phyloP scores from a whole-genome alignment of 441 rosid genomes.

The Adansonia rubrostipa region DNA sequence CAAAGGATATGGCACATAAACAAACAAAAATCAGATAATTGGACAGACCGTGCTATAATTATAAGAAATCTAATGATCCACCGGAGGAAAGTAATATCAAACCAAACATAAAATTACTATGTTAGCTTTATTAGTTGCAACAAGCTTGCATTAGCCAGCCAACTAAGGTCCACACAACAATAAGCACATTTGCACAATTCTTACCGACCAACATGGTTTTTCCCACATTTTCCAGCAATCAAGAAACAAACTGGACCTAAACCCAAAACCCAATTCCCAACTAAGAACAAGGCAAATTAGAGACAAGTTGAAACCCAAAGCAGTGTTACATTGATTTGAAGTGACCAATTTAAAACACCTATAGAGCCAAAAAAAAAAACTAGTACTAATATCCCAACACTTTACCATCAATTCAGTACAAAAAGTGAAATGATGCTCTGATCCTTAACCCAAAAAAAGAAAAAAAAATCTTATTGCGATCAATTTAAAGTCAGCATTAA shows the following conservation, averaged over 20 bases:
- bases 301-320: not conserved
- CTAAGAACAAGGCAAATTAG: constrained; percentile 1
- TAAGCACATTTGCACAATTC: not conserved
- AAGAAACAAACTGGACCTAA: constrained; percentile 15
- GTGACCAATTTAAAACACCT: not conserved
- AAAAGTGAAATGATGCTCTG: not conserved
- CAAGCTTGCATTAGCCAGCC: not conserved
- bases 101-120: not conserved
- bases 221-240: constrained; percentile 20
- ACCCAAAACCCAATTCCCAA: constrained; percentile 5
- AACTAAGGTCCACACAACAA: not conserved
- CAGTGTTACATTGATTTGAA: not conserved
- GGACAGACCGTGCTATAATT: not conserved
- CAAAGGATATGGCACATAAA: not conserved
- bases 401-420: not conserved
- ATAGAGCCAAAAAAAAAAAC: not conserved
- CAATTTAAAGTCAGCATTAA: not conserved
- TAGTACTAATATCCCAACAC: not conserved
- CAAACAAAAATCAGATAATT: not conserved
- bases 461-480: not conserved
- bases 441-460: not conserved
- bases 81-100: not conserved
- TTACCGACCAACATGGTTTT: constrained; percentile 1
- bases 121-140: constrained; percentile 12
- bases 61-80: not conserved